Base-by-base conservation (phyloP, 164 flowering plant species). In the Protea cynaroides region DNA sequence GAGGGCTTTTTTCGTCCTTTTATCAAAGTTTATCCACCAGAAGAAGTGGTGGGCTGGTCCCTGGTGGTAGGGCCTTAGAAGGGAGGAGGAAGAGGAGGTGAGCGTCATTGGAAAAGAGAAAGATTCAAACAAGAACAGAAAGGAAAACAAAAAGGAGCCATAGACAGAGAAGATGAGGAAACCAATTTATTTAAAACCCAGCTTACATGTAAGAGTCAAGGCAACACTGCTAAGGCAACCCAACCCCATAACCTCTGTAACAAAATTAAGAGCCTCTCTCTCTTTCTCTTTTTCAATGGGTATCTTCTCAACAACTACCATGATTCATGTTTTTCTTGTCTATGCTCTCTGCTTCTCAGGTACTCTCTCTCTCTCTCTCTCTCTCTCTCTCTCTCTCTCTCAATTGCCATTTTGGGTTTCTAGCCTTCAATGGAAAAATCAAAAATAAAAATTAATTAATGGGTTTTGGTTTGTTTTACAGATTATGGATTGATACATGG, bases 291-390 rank as follows among this genome's bases (percentile, higher is more conserved):
- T 23, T 24, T 60, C 7, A 15, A 49, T 49, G 52, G 72, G 66
- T 63, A 60, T 61, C 50, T 65, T 69, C 52, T 55, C 66, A 23
- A 73, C 59, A 68, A 69, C 71, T 56, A 63, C 63, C 64, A 52
- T 73, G 25, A 53, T 68, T 34, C 65, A 59, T 62, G 11, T 70
- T 72, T 40, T 77, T 62, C 75, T 86, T 63, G 63, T 75, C 7
- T 60, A 70, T 46, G 67, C 56, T 64, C 66, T 47, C 52, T 10
- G 80, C 57, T 46, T 55, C 55, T 72, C 87, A 76, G 92, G 96
- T 89, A 71, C 43, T 19, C 9, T 36, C 29, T 11, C 55, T 64
- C 37, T 56, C 13, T 53, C 17, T 59, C 46, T 56, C 50, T 8
- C 52, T 36, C 59, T 44, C 56, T 56, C 23, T 17, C 18, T 24